Base-by-base conservation (phyloP, 257 asterid genomes). In the Lavandula angustifolia region DNA sequence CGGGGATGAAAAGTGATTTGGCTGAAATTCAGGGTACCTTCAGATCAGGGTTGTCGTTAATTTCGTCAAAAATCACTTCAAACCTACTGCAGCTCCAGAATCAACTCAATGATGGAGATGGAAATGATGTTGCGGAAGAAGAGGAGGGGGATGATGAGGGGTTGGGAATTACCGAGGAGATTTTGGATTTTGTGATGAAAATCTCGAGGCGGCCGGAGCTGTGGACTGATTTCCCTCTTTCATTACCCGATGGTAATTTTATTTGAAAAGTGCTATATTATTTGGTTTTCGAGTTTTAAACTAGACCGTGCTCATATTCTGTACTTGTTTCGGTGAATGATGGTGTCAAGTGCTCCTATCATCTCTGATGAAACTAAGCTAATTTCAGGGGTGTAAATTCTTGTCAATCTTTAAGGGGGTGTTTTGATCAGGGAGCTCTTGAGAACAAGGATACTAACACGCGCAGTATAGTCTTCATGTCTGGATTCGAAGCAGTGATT, bases 171-270 rank as follows among this genome's bases (percentile, higher is more conserved):
- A 73, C 74, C 35, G 95, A 79, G 29, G 84, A 82, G 70, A 67
- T 80, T 57, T 76, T 86, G 80, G 88, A 70, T 29, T 86, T 88
- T 73, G 95, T 78, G 37, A 22, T 67, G 54, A 75, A 82, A 67
- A 68, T 84, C 43, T 79, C 82, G 35, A 68, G 48, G 65, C 76
- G 90, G 73, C 87, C 88, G 9, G 83, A 82, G 75, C 79, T 86
- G 48, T 88, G 95, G 96, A 79, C 78, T 71, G 92, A 84, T 77
- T 88, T 88, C 66, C 96, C 96, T 5, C 71, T 86, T 65, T 42
- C 88, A 46, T 67, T 86, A 56, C 75, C 84, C 10, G 69, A 40
- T 62, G 92, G 95, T 88, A 81, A 78, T 60, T 13, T 62, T 63
- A 10, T 49, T 49, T 41, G 10, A 9, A 9, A 12, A 51, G 16